Conservation (phyloP, 2,329 filamentous ascomycete species). For the Furcasterigmium furcatum region DNA sequence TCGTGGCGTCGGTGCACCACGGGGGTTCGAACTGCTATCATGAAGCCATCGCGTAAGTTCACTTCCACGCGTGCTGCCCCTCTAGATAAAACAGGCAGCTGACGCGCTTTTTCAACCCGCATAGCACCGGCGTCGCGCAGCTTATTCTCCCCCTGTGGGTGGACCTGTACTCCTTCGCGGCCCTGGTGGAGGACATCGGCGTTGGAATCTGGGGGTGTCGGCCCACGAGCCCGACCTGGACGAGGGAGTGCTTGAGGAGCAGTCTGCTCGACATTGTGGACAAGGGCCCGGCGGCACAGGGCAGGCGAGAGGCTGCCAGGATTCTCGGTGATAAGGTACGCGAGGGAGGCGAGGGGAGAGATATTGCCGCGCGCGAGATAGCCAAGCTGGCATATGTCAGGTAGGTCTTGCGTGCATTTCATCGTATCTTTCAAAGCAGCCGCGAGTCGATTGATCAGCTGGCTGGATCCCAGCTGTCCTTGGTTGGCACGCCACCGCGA, state of each 20-base stretch:
- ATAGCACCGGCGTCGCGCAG: constrained; percentile 39
- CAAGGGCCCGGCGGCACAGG: not conserved
- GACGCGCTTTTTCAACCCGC: constrained; percentile 1
- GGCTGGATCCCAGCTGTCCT: too few relatives aligned
- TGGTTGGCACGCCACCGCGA: too few relatives aligned
- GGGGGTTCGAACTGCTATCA: constrained; percentile 38
- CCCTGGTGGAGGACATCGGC: constrained; percentile 38
- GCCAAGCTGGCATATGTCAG: not conserved
- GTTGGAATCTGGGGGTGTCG: constrained; percentile 9
- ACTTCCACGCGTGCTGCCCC: not conserved
- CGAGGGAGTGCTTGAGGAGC: not conserved
- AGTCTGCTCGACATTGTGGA: not conserved
- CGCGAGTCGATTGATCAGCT: too few relatives aligned
- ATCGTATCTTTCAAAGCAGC: too few relatives aligned
- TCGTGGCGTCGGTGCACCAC: constrained; percentile 32
- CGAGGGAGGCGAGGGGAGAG: not conserved
- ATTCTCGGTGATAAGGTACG: not conserved
- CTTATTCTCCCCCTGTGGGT: constrained; percentile 42
- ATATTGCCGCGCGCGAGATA: not conserved
- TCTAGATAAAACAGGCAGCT: not conserved
- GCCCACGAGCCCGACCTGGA: not conserved
- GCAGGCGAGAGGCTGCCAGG: not conserved
- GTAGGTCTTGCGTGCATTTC: too few relatives aligned
- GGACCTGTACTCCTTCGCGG: constrained; percentile 42
- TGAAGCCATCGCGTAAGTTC: constrained; percentile 37